A percentile compares a stretch with the other conserved stretches of the same genome.
Conservation (phyloP, 805 yeast species). For the Yarrowia yakushimensis region DNA sequence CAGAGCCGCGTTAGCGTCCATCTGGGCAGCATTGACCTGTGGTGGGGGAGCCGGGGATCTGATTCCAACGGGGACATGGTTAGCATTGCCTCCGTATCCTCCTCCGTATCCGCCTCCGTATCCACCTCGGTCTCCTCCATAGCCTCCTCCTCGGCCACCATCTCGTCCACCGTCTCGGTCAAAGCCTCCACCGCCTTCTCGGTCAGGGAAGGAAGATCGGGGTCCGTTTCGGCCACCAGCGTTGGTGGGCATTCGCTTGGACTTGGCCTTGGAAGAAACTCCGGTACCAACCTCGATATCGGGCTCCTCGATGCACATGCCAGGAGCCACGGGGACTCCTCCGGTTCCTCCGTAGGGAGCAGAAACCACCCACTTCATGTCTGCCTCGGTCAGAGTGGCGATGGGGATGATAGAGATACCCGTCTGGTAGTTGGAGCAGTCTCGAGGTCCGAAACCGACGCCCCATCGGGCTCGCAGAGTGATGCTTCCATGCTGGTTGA, state of each 20-base stretch:
- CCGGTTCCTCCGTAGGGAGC: conserved; percentile 99
- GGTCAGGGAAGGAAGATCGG: conserved; percentile 50
- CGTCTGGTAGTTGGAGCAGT: conserved; percentile 90
- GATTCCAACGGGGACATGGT: conserved; percentile 2
- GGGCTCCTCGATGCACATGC: conserved; percentile 90
- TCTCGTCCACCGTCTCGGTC: not conserved
- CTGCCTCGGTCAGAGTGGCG: conserved; percentile 88
- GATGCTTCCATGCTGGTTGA: conserved; percentile 57
- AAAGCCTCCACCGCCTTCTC: conserved; percentile 15
- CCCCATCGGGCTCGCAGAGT: conserved; percentile 94
- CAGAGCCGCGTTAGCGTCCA: conserved; percentile 24
- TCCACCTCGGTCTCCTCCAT: conserved; percentile 6
- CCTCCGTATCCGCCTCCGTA: not conserved
- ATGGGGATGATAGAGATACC: conserved; percentile 88
- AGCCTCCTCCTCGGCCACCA: conserved; percentile 1
- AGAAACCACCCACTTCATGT: conserved; percentile 76
- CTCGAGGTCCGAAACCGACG: conserved; percentile 98
- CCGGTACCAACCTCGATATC: conserved; percentile 97
- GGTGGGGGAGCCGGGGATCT: conserved; percentile 8
- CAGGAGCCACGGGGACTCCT: conserved; percentile 73
- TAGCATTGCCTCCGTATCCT: conserved; percentile 5
- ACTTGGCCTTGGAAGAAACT: conserved; percentile 85
- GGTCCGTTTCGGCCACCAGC: conserved; percentile 75
- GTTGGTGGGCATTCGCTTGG: conserved; percentile 89
- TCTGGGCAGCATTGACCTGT: conserved; percentile 11